A percentile compares a stretch with the other conserved stretches of the same genome.
Conservation (phyloP, 176 grass and related monocot species). For the Eragrostis nindensis region DNA sequence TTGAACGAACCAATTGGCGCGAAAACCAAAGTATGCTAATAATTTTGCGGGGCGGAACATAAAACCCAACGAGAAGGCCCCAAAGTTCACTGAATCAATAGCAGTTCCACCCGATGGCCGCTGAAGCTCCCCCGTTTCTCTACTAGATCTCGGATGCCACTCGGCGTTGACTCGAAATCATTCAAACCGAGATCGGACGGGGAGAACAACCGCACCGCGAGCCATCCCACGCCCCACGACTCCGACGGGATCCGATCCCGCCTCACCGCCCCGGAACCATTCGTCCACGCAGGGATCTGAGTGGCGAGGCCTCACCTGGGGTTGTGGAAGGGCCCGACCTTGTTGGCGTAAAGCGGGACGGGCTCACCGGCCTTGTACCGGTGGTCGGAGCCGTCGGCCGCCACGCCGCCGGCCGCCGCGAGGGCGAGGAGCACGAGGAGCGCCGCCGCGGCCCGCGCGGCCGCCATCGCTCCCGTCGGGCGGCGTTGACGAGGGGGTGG, state of each 20-base stretch:
- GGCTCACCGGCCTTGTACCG: conserved; percentile 71
- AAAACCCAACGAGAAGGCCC: background rate
- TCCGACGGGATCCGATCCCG: conserved; percentile 34
- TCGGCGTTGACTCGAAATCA: background rate
- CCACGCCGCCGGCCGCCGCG: conserved; percentile 65
- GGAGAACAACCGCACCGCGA: background rate
- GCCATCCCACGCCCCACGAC: background rate
- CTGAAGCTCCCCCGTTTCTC: background rate
- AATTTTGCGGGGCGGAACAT: background rate
- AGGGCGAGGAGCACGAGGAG: conserved; percentile 55
- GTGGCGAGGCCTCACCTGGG: conserved; percentile 65
- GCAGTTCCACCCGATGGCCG: background rate
- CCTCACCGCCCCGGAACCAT: background rate
- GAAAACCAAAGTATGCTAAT: background rate
- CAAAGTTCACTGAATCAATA: conserved; percentile 20
- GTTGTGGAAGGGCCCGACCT: conserved; percentile 97
- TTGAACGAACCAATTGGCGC: conserved; percentile 7
- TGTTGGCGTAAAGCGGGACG: conserved; percentile 92
- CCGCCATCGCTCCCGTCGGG: conserved; percentile 57
- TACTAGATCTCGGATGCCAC: conserved; percentile 20
- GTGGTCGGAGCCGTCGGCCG: conserved; percentile 80
- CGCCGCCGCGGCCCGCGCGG: conserved; percentile 48
- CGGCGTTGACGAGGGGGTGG: background rate
- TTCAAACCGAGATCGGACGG: background rate
- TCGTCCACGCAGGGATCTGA: conserved; percentile 15